A percentile compares a stretch with the other conserved stretches of the same genome.
These are phyloP conservation scores for Erythrobasidium yunnanense DNA, from an alignment of 768 basidiomycete species.

Conservation along the genomic window DNA sequence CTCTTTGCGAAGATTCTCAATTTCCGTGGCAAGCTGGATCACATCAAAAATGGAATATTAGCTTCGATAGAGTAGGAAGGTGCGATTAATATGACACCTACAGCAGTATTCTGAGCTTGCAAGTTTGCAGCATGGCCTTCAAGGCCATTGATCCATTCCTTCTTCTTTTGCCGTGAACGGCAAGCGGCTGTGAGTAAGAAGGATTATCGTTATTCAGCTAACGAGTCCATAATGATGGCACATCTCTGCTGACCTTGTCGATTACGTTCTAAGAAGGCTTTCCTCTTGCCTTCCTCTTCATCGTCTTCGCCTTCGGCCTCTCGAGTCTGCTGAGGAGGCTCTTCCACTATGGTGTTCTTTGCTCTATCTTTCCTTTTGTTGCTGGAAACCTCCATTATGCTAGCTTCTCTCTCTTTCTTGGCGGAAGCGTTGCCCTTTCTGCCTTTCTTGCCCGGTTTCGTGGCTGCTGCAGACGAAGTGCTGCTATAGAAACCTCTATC, in stretches of 20 bases:
- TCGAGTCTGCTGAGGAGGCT: background rate
- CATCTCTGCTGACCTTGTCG: slow-evolving; percentile 9
- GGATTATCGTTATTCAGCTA: background rate
- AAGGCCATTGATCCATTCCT: slow-evolving; percentile 21
- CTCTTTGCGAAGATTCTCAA: slow-evolving; percentile 15
- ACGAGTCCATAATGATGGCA: background rate
- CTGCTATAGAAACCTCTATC: background rate
- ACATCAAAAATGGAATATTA: background rate
- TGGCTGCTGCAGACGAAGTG: background rate
- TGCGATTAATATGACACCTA: background rate
- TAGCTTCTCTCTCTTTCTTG: background rate
- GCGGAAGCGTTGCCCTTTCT: background rate
- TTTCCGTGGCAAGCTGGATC: background rate
- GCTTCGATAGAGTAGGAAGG: background rate
- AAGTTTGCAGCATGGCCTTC: slow-evolving; percentile 20
- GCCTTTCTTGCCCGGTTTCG: background rate
- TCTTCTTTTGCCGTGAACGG: slow-evolving; percentile 26
- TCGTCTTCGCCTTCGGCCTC: slow-evolving; percentile 2
- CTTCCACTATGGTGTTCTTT: background rate
- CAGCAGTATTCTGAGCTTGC: slow-evolving; percentile 3
- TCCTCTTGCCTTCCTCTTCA: slow-evolving; percentile 16
- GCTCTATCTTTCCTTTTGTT: background rate
- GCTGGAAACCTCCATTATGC: background rate
- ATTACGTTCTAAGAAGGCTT: slow-evolving; percentile 22
- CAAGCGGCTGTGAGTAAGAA: background rate